These are phyloP conservation scores for Oenanthe javanica DNA, from an alignment of 140 eudicot species.

Conservation along the genomic window DNA sequence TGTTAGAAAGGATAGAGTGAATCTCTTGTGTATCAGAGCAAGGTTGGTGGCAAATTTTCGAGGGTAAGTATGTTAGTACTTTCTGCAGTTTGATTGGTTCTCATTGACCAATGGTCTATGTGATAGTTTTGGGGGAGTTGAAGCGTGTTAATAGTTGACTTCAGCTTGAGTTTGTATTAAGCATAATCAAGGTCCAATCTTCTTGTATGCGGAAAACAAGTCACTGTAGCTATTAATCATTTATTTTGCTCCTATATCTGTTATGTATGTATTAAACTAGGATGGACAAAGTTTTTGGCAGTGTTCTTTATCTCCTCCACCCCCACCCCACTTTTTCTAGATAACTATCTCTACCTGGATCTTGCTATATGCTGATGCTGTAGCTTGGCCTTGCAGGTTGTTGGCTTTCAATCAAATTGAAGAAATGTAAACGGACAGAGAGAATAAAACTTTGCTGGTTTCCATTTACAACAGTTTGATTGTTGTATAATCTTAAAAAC, in stretches of 20 bases:
- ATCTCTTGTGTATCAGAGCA: background rate
- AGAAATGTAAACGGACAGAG: background rate
- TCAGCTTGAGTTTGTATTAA: background rate
- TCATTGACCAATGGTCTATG: background rate
- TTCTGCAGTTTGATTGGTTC: background rate
- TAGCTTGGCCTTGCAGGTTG: conserved; percentile 1
- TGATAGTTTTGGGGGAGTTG: background rate
- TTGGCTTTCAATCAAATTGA: background rate
- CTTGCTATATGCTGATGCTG: background rate
- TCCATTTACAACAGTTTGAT: background rate
- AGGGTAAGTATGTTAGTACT: background rate
- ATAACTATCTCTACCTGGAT: background rate
- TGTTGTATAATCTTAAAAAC: background rate
- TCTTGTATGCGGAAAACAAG: background rate
- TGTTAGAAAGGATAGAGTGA: background rate
- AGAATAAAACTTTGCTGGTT: background rate
- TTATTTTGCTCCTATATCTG: background rate
- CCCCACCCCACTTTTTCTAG: rapidly evolving
- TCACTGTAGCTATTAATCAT: background rate
- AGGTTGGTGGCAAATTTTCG: background rate
- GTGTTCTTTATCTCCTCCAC: background rate
- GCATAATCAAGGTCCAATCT: background rate
- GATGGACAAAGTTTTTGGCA: background rate
- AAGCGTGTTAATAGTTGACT: background rate
- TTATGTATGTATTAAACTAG: background rate